phyloP scores from a whole-genome alignment of 2,329 filamentous ascomycete species.

The Colletotrichum eleusines region DNA sequence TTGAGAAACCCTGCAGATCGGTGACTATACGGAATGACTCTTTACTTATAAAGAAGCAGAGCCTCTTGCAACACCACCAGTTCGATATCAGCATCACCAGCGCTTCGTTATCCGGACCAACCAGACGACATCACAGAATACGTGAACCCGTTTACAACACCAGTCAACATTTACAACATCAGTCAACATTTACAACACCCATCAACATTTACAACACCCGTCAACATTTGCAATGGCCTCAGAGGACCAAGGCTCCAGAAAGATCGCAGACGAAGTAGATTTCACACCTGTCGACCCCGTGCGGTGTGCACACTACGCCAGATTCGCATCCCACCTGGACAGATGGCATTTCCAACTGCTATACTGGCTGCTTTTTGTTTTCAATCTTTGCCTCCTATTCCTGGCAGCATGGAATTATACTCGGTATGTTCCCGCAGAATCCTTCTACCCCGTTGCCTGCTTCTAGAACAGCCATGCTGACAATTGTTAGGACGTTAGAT shows the following conservation, averaged over 20 bases:
- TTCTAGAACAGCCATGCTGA: slow-evolving; percentile 12
- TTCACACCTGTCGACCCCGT: slow-evolving; percentile 38
- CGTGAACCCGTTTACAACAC: background rate
- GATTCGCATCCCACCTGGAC: slow-evolving; percentile 58
- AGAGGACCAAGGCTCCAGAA: slow-evolving; percentile 23
- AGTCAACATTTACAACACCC: slow-evolving; percentile 4
- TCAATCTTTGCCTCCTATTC: slow-evolving; percentile 59
- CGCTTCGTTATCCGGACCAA: slow-evolving; percentile 32
- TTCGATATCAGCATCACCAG: slow-evolving; percentile 13
- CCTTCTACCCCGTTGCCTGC: background rate
- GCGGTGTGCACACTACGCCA: slow-evolving; percentile 56
- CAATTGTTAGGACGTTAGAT: slow-evolving; percentile 51
- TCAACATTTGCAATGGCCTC: slow-evolving; percentile 24
- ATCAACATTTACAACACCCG: background rate
- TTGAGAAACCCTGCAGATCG: slow-evolving; percentile 30
- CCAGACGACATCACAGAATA: slow-evolving; percentile 21
- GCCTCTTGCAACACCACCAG: slow-evolving; percentile 33
- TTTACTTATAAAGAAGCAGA: slow-evolving; percentile 40
- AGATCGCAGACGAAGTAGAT: slow-evolving; percentile 29
- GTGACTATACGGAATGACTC: slow-evolving; percentile 28
- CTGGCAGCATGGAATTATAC: slow-evolving; percentile 57
- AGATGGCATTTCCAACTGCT: slow-evolving; percentile 58
- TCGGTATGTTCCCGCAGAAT: slow-evolving; percentile 48
- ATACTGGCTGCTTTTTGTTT: slow-evolving; percentile 61
- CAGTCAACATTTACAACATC: background rate